A percentile compares a stretch with the other conserved stretches of the same genome.
These are phyloP conservation scores for Ceratocystis smalleyi DNA, from an alignment of 2,329 filamentous ascomycete species.

Conservation along the genomic window DNA sequence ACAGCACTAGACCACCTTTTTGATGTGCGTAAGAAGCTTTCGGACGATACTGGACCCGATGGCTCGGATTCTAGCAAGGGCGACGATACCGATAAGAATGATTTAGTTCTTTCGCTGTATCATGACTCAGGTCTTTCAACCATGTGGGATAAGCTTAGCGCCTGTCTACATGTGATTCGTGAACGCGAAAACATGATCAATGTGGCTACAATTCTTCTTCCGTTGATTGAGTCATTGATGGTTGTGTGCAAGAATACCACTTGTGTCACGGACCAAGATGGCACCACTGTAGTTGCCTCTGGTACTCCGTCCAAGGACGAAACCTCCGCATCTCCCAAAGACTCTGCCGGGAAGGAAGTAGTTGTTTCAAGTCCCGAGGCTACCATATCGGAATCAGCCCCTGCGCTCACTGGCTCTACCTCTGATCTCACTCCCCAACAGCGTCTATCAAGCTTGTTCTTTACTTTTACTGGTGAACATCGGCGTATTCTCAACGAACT, in stretches of 20 bases:
- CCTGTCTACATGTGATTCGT: conserved; percentile 73
- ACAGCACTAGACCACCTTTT: conserved; percentile 94
- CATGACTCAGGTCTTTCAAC: conserved; percentile 79
- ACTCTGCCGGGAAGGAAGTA: neutral
- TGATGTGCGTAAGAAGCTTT: conserved; percentile 57
- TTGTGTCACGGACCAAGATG: conserved; percentile 43
- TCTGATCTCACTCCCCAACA: conserved; percentile 43
- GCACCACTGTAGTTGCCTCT: neutral
- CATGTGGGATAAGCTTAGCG: conserved; percentile 84
- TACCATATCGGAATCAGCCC: conserved; percentile 29
- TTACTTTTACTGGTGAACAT: conserved; percentile 93
- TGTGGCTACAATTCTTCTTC: conserved; percentile 86
- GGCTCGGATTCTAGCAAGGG: conserved; percentile 46
- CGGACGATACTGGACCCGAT: conserved; percentile 32
- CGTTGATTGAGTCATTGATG: conserved; percentile 92
- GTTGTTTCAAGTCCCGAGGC: conserved; percentile 25
- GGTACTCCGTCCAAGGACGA: neutral
- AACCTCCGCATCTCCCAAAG: neutral
- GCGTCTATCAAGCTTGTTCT: conserved; percentile 81
- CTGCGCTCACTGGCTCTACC: conserved; percentile 55
- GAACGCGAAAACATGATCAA: conserved; percentile 92
- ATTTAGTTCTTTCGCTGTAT: conserved; percentile 75
- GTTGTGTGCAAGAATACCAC: conserved; percentile 98
- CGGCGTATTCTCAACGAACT: conserved; percentile 96
- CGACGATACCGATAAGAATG: conserved; percentile 58